phyloP scores from a whole-genome alignment of 306 rosid genomes.

The Vigna nakashimae region DNA sequence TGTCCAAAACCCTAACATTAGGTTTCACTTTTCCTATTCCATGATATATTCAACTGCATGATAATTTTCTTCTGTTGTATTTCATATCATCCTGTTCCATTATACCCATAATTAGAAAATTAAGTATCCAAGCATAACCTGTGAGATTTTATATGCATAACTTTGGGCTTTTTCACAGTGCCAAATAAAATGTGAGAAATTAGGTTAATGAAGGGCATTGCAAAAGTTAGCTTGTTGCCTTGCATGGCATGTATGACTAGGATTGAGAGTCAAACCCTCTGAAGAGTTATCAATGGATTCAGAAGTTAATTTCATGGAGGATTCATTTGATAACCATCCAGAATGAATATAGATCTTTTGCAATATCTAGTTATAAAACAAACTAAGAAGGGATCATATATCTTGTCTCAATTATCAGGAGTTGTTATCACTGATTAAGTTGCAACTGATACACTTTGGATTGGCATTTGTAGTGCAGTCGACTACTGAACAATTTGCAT shows the following conservation, averaged over 20 bases:
- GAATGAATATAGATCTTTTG: conserved; percentile 17
- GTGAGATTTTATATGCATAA: neutral
- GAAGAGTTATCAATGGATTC: neutral
- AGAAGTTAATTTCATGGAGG: neutral
- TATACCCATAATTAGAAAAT: neutral
- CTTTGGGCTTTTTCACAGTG: neutral
- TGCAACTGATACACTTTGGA: neutral
- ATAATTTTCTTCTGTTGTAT: neutral
- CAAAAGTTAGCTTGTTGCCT: conserved; percentile 20
- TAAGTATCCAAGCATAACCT: neutral
- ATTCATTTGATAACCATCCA: neutral
- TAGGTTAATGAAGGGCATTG: conserved; percentile 14
- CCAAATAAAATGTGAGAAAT: neutral
- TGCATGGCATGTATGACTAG: conserved; percentile 14
- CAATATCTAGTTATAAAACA: conserved; percentile 19
- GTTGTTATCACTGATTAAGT: conserved; percentile 21
- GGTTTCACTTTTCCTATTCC: neutral
- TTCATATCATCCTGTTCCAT: neutral
- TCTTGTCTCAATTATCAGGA: conserved; percentile 1
- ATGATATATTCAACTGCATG: neutral
- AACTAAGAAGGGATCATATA: conserved; percentile 13
- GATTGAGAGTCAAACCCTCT: neutral
- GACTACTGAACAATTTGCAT: conserved; percentile 9
- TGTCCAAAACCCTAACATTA: neutral
- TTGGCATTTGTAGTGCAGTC: conserved; percentile 8